These are phyloP conservation scores for Camellia oleifera DNA, from an alignment of 179 eudicot genomes.

Conservation along the genomic window DNA sequence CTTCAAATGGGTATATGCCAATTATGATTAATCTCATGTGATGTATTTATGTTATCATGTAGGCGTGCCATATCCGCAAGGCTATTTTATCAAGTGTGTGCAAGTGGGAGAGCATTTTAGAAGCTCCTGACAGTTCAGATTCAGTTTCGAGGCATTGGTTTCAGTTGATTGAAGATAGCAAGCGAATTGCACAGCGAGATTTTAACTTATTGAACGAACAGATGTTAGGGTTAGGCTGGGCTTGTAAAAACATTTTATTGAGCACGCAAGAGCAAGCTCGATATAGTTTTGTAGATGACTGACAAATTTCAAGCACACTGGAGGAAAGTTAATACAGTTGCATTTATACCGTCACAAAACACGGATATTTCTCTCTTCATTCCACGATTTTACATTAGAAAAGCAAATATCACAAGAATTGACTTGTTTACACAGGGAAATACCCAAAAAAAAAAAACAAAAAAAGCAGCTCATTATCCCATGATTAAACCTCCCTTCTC, in stretches of 20 bases:
- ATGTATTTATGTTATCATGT: constrained; percentile 4
- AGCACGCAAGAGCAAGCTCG: constrained; percentile 65
- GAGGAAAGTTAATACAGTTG: not conserved
- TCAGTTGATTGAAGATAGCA: constrained; percentile 47
- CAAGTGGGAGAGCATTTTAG: constrained; percentile 32
- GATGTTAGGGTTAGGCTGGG: constrained; percentile 58
- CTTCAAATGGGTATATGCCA: too few relatives aligned
- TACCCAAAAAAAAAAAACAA: too few relatives aligned
- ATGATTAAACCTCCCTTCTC: not conserved
- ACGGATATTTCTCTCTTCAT: too few relatives aligned
- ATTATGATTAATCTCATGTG: constrained; percentile 4
- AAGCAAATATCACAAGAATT: too few relatives aligned
- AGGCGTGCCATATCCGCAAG: constrained; percentile 79
- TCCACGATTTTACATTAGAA: too few relatives aligned
- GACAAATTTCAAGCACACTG: constrained; percentile 1
- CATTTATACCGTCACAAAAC: not conserved
- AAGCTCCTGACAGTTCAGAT: constrained; percentile 32
- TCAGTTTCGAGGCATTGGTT: constrained; percentile 47
- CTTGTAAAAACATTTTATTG: constrained; percentile 60
- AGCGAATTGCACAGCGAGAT: constrained; percentile 36
- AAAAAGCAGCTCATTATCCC: too few relatives aligned
- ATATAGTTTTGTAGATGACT: constrained; percentile 51
- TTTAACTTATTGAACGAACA: constrained; percentile 39
- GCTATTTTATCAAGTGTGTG: constrained; percentile 30
- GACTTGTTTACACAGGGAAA: too few relatives aligned